phyloP scores from a whole-genome alignment of 257 asterid genomes.

The Salvia hispanica region DNA sequence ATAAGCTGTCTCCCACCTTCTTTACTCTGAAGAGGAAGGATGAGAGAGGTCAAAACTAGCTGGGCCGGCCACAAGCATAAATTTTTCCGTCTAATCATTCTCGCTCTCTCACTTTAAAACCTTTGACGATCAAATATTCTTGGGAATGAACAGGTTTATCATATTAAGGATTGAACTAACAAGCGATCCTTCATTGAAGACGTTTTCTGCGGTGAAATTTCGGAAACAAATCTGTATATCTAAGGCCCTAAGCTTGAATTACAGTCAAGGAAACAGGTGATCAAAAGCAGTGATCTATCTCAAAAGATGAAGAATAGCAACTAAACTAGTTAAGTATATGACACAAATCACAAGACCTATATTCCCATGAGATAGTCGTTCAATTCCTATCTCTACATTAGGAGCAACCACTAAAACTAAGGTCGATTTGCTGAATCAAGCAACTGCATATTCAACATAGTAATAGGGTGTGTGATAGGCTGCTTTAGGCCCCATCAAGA shows the following conservation, averaged over 20 bases:
- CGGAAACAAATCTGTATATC: background rate
- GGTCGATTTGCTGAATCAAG: background rate
- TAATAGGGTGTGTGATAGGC: too few relatives aligned
- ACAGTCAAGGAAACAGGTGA: background rate
- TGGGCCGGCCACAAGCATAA: conserved; percentile 1
- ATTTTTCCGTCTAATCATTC: background rate
- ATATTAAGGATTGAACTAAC: background rate
- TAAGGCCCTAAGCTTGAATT: background rate
- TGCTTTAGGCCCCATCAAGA: background rate
- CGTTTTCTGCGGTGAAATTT: background rate
- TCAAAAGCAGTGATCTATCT: background rate
- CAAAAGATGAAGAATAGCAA: too few relatives aligned
- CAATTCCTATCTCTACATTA: too few relatives aligned
- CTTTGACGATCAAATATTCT: conserved; percentile 5
- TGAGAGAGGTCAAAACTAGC: conserved; percentile 3
- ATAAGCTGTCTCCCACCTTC: background rate
- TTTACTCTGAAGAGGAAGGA: background rate
- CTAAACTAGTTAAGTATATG: too few relatives aligned
- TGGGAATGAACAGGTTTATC: background rate
- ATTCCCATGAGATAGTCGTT: too few relatives aligned
- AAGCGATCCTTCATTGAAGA: background rate
- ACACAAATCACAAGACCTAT: too few relatives aligned
- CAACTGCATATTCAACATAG: background rate
- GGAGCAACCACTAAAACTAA: background rate
- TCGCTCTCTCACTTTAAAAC: background rate